Conservation (phyloP, 371 early-diverging fungal species). For the Rhizopus stolonifer region DNA sequence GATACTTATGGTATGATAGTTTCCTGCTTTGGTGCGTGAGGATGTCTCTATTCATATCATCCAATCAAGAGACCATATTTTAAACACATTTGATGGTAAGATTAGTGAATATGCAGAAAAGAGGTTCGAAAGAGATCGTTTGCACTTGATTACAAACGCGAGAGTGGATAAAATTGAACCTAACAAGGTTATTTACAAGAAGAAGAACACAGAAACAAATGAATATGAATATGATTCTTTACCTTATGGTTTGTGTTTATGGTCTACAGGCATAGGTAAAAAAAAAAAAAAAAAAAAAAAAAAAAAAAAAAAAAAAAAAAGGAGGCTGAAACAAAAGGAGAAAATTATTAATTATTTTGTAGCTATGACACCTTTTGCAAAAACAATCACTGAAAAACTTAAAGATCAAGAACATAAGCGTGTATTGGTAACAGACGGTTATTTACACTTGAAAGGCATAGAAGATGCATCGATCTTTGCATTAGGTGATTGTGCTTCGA, state of each 20-base stretch:
- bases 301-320: too few relatives aligned
- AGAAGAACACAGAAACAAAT: slow-evolving; percentile 27
- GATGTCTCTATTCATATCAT: slow-evolving; percentile 70
- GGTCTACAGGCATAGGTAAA: slow-evolving; percentile 84
- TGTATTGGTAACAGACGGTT: slow-evolving; percentile 72
- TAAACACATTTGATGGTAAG: slow-evolving; percentile 77
- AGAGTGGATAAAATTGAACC: slow-evolving; percentile 64
- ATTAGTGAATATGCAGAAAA: slow-evolving; percentile 70
- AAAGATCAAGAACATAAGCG: slow-evolving; percentile 58
- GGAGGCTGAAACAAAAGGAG: too few relatives aligned
- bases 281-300: background rate
- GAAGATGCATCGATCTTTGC: slow-evolving; percentile 73
- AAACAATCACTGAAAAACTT: slow-evolving; percentile 48
- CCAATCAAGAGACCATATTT: slow-evolving; percentile 75
- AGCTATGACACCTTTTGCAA: slow-evolving; percentile 71
- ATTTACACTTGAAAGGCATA: slow-evolving; percentile 66
- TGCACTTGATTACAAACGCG: slow-evolving; percentile 73
- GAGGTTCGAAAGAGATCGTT: slow-evolving; percentile 71
- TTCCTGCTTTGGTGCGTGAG: slow-evolving; percentile 60
- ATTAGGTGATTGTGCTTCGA: slow-evolving; percentile 86
- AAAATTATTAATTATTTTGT: too few relatives aligned
- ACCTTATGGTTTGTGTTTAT: slow-evolving; percentile 76
- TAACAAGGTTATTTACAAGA: slow-evolving; percentile 47
- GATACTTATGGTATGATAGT: slow-evolving; percentile 31
- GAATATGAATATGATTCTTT: slow-evolving; percentile 27